Conservation (phyloP, 495 filamentous ascomycete species). For the Parathielavia appendiculata region DNA sequence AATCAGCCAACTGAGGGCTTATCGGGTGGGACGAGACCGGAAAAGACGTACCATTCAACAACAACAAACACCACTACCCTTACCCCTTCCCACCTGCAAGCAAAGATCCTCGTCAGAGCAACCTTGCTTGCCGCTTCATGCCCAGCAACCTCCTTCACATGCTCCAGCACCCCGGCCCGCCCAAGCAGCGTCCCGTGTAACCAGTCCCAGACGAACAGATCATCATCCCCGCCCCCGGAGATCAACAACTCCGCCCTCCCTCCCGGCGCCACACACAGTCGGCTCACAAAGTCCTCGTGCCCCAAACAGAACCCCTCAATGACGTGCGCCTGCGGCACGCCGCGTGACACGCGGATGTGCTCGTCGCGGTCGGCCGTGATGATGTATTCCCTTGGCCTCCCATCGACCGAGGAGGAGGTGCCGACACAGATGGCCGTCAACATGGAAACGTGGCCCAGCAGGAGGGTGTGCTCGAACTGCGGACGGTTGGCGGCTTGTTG, state of each 20-base stretch:
- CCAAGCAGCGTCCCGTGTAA: slow-evolving; percentile 46
- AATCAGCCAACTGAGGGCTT: no score
- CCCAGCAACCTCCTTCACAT: slow-evolving; percentile 32
- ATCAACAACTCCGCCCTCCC: slow-evolving; percentile 55
- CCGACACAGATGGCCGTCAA: slow-evolving; percentile 67
- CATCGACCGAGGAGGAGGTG: slow-evolving; percentile 12
- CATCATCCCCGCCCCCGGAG: slow-evolving; percentile 80
- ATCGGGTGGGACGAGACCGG: background rate
- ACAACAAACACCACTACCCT: slow-evolving; percentile 46
- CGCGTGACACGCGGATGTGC: slow-evolving; percentile 88
- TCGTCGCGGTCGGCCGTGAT: slow-evolving; percentile 92
- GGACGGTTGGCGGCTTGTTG: slow-evolving; percentile 42
- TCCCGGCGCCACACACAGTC: slow-evolving; percentile 57
- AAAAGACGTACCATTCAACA: slow-evolving; percentile 55
- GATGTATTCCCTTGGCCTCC: slow-evolving; percentile 55
- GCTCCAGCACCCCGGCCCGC: slow-evolving; percentile 46
- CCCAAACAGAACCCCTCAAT: slow-evolving; percentile 87
- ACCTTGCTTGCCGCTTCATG: slow-evolving; percentile 37
- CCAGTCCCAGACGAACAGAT: slow-evolving; percentile 83
- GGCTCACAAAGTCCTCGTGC: slow-evolving; percentile 75
- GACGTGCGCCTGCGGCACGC: slow-evolving; percentile 74
- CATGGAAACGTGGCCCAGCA: slow-evolving; percentile 92
- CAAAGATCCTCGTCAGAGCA: slow-evolving; percentile 48
- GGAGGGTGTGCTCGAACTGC: slow-evolving; percentile 63
- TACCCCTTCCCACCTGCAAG: slow-evolving; percentile 15